These are phyloP conservation scores for Leishmania gerbilli DNA, from an alignment of 208 protist genomes.

Conservation along the genomic window DNA sequence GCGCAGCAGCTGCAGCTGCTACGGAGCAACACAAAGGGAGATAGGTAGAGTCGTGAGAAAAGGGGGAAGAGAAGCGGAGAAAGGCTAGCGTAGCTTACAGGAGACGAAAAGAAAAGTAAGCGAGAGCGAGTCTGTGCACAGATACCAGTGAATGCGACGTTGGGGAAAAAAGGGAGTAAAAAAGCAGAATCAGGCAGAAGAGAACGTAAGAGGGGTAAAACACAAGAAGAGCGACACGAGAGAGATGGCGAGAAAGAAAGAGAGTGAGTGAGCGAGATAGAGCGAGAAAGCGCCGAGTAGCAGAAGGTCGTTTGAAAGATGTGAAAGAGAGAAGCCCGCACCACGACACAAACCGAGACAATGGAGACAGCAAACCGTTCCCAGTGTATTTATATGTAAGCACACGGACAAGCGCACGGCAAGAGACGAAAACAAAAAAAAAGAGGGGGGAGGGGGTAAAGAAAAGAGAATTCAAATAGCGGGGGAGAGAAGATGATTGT, in stretches of 20 bases:
- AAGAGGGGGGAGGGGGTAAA: background rate
- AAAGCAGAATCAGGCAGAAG: background rate
- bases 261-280: background rate
- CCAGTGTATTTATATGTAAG: background rate
- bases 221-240: background rate
- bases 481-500: background rate
- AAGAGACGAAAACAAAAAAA: background rate
- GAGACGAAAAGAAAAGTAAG: background rate
- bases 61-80: background rate
- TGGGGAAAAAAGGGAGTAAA: background rate
- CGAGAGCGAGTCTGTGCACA: background rate
- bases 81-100: background rate
- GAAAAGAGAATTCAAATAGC: background rate
- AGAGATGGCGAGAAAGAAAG: conserved; percentile 1
- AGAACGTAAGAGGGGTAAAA: background rate
- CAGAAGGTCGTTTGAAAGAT: background rate
- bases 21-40: background rate
- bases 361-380: background rate
- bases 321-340: background rate
- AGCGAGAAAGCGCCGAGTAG: conserved; percentile 1
- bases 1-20: background rate
- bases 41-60: background rate
- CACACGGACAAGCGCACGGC: background rate
- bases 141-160: background rate
- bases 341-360: background rate